Evolutionary conservation across 345 rosid genomes (phyloP), one percentile per base, ranked within the genome.

Genomic region (Sisymbrium irio): DNA sequence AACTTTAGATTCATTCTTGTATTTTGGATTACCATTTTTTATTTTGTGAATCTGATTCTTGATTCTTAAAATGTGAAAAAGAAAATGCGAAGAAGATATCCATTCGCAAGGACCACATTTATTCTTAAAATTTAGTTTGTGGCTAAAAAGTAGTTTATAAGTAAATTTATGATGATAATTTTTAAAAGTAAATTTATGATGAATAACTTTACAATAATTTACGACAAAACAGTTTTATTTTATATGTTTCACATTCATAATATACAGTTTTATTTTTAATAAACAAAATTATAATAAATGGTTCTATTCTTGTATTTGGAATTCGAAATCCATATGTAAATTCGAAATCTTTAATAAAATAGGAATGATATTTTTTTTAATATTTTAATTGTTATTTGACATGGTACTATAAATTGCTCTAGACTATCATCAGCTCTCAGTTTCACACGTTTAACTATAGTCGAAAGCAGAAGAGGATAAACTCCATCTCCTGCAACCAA

Each of bases 391-490:
- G 32, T 3, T 44, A 41, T 62, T 25, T 9, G 54, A 10, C 14
- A 62, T 62, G 28, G 49, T 41, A 46, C 27, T 22, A n/a, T 47
- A 61, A 71, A 71, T 6, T 0, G 47, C 32, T 32, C 10, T 25
- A 30, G 18, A 5, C n/a, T 2, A 11, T 59, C 33, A 18, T 18
- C 10, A 45, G 4, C 20, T 30, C 59, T 13, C 22, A 56, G 63
- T 9, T 20, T 30, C 35, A 6, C 20, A 13, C 19, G 9, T 15
- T n/a, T 10, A 22, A 61, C 67, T 4, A 36, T 41, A n/a, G 41
- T 57, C 60, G 12, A 9, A 22, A 22, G 20, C 10, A 60, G 6
- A 71, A 39, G 60, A 37, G 41, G 61, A 51, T 50, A 72, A 72
- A 11, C 14, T 53, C 65, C 65, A 6, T 14, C 17, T 76, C 41